Conservation (phyloP, 257 asterid genomes). For the Primulina tabacum region DNA sequence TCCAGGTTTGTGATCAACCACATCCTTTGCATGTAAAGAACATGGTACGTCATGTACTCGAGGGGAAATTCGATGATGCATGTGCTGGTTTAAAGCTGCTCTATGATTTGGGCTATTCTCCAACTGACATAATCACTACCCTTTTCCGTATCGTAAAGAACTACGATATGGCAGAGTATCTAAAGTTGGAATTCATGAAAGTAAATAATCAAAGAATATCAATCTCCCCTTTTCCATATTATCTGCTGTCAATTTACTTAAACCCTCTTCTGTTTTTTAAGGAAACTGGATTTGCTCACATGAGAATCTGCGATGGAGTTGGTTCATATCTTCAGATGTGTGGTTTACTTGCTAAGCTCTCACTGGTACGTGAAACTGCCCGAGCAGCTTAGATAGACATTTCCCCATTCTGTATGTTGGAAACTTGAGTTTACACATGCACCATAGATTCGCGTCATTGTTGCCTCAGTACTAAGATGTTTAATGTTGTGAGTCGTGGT, state of each 20-base stretch:
- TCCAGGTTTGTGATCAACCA: constrained; percentile 96
- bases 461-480: not conserved
- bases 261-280: constrained; percentile 26
- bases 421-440: not conserved
- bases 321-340: constrained; percentile 95
- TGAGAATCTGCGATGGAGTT: constrained; percentile 97
- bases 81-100: constrained; percentile 90
- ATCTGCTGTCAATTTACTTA: not conserved
- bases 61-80: constrained; percentile 90
- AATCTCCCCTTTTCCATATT: not conserved
- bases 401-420: not conserved
- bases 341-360: constrained; percentile 76
- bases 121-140: constrained; percentile 96
- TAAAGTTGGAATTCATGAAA: too few species aligned
- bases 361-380: constrained; percentile 73
- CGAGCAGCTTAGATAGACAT: constrained; percentile 47
- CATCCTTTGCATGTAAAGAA: constrained; percentile 95
- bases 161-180: too few species aligned
- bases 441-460: not conserved
- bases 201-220: constrained; percentile 15
- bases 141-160: constrained; percentile 54
- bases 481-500: not conserved
- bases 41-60: constrained; percentile 79
- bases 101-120: constrained; percentile 91
- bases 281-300: constrained; percentile 98